Base-by-base conservation (phyloP, 805 yeast species). In the Starmerella floris region DNA sequence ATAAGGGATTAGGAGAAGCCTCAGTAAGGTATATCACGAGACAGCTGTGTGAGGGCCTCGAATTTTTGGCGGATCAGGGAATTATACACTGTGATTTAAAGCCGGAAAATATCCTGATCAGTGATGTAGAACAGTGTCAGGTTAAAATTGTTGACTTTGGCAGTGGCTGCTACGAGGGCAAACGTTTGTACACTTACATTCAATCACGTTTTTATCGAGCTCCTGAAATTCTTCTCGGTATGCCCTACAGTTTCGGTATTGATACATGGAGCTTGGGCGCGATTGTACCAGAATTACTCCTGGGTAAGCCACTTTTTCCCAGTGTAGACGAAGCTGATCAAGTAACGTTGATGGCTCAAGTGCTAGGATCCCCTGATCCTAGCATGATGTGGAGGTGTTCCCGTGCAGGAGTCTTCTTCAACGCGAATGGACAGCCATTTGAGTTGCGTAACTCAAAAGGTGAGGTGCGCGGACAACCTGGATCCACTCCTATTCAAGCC, bases 231-330 rank as follows among this genome's bases (percentile, higher is more conserved):
- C 82, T 91, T 57, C 77, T 91, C 42, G 98, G 98, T 2, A 75
- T 87, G 45, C 72, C 78, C 30, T 91, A 91, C 61, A 76, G 93
- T 3, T 79, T 93, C 2, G 83, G 85, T 56, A 88, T 91, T 45
- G 99, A 91, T 61, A 80, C 87, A 55, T 91, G 99, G 99, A 95
- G 96, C 16, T 67, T 88, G 46, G 99, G 97, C 1, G 88, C 98
- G 66, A 95, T 91, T 28, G 65, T 91, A 46, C 95, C 96, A 13
- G 98, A 91, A 63, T 78, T 91, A 83, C 70, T 80, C 43, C 71
- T 85, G 49, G 96, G 96, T 15, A 78, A 76, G 58, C 94, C 97
- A 1, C 76, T 91, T n/a, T 91, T 91, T 66, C 95, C 87, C 62
- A 97, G 98, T 36, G 83, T 77, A 53, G 79, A 82, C 47, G 94